phyloP scores from a whole-genome alignment of 306 rosid species.

The Crotalaria pallida region DNA sequence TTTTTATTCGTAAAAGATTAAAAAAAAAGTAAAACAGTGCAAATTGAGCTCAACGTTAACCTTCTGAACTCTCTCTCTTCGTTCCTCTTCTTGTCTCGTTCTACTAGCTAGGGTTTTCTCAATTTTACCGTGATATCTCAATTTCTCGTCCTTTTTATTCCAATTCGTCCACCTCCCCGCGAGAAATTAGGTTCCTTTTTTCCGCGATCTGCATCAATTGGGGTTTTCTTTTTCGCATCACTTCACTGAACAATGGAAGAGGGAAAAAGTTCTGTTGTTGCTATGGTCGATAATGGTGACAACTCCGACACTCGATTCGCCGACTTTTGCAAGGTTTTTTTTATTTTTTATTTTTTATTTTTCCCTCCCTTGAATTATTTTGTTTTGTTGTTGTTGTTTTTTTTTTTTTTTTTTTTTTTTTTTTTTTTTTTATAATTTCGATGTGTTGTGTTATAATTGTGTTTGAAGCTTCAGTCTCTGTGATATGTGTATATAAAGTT shows the following conservation, averaged over 20 bases:
- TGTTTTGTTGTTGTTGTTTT: constrained; percentile 28
- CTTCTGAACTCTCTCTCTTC: too few relatives aligned
- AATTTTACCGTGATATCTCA: not conserved
- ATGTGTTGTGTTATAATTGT: not conserved
- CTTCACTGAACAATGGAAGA: constrained; percentile 52
- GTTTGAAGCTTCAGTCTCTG: not conserved
- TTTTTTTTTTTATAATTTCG: not conserved
- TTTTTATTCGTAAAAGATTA: too few relatives aligned
- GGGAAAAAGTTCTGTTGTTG: constrained; percentile 21
- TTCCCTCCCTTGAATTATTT: not conserved
- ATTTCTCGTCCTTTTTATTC: not conserved
- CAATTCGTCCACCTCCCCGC: not conserved
- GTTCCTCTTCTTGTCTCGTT: not conserved
- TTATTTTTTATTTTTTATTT: not conserved
- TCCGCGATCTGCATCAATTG: constrained; percentile 16
- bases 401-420: not conserved
- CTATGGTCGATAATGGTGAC: constrained; percentile 21
- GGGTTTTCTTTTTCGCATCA: constrained; percentile 35
- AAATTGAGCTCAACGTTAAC: too few relatives aligned
- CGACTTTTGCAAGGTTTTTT: constrained; percentile 59
- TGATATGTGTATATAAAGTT: not conserved
- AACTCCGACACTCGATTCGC: constrained; percentile 47
- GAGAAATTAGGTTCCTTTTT: not conserved
- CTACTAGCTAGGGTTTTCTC: constrained; percentile 24
- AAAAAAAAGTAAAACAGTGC: too few relatives aligned